Percentiles rank a stretch among this genome's conserved stretches.
These are phyloP conservation scores for Diplogelasinospora grovesii DNA, from an alignment of 495 filamentous ascomycete genomes.

Conservation along the genomic window DNA sequence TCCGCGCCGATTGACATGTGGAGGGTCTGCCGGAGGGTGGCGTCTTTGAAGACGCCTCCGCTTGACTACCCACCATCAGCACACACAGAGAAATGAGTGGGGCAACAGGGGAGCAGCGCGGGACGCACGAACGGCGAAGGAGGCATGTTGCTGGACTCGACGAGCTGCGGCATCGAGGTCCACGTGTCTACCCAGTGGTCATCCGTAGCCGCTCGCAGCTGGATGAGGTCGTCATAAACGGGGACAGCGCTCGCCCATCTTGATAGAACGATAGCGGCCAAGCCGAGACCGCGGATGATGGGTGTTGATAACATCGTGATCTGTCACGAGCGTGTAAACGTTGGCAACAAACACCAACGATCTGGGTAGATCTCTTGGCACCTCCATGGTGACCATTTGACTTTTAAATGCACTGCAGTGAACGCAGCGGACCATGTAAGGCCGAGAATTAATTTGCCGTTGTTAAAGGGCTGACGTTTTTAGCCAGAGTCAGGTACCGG, in stretches of 20 bases:
- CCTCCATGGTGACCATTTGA: not conserved
- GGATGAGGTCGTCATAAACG: not conserved
- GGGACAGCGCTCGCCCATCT: slow-evolving; percentile 4
- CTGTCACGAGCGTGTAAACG: too few relatives aligned
- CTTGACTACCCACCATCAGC: slow-evolving; percentile 11
- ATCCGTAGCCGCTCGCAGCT: slow-evolving; percentile 4
- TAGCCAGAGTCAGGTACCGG: slow-evolving; percentile 13
- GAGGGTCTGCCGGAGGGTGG: slow-evolving; percentile 62
- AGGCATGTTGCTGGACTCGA: slow-evolving; percentile 56
- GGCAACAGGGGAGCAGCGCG: too few relatives aligned
- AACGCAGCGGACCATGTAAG: slow-evolving; percentile 13
- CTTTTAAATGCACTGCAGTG: not conserved
- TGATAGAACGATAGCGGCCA: slow-evolving; percentile 4
- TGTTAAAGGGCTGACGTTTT: slow-evolving; percentile 8
- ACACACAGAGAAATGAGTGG: too few relatives aligned
- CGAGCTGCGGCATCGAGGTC: slow-evolving; percentile 61
- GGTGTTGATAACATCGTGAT: slow-evolving; percentile 3
- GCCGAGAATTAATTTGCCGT: slow-evolving; percentile 17
- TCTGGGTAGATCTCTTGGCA: not conserved
- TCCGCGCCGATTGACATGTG: slow-evolving; percentile 49
- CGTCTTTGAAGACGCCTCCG: slow-evolving; percentile 38
- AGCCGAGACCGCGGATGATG: not conserved
- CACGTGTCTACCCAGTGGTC: slow-evolving; percentile 60
- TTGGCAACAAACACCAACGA: not conserved
- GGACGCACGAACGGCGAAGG: slow-evolving; percentile 50